Evolutionary conservation across 2,329 filamentous ascomycete genomes (phyloP).

Genomic region (Cadophora sp.): DNA sequence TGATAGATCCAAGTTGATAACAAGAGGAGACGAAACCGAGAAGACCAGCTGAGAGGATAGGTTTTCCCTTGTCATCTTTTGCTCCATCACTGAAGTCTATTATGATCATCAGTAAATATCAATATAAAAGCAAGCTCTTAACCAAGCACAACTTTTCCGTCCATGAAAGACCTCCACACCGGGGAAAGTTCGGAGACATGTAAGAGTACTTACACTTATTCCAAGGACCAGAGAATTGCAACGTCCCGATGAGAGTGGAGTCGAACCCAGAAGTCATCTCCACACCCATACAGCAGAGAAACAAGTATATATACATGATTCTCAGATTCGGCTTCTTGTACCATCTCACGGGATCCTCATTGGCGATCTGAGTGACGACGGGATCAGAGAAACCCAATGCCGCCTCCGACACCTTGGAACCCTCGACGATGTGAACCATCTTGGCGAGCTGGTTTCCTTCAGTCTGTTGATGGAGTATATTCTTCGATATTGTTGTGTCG

Average conservation of each 20-base stretch:
- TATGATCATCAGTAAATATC: conserved; percentile 4
- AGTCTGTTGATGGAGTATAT: not conserved
- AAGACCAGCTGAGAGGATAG: conserved; percentile 30
- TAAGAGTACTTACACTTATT: conserved; percentile 38
- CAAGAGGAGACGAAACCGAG: conserved; percentile 59
- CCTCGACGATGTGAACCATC: not conserved
- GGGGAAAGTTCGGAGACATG: not conserved
- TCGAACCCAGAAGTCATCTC: conserved; percentile 61
- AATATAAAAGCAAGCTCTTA: not conserved
- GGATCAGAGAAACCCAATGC: conserved; percentile 44
- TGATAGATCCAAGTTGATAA: conserved; percentile 62
- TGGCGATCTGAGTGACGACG: conserved; percentile 41
- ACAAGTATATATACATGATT: conserved; percentile 49
- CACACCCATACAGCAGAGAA: conserved; percentile 59
- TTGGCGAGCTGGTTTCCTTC: not conserved
- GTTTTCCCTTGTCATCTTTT: conserved; percentile 22
- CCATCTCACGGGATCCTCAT: conserved; percentile 48
- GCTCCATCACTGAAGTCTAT: conserved; percentile 29
- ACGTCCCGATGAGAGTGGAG: conserved; percentile 48
- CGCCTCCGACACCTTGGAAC: conserved; percentile 7
- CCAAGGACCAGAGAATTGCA: conserved; percentile 48
- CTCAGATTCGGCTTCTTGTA: conserved; percentile 49
- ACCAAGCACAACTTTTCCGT: too few species aligned
- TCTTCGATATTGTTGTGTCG: not conserved
- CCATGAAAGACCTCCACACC: too few species aligned